These are phyloP conservation scores for Carex scoparia DNA, from an alignment of 176 grass and related monocot genomes.

Conservation along the genomic window DNA sequence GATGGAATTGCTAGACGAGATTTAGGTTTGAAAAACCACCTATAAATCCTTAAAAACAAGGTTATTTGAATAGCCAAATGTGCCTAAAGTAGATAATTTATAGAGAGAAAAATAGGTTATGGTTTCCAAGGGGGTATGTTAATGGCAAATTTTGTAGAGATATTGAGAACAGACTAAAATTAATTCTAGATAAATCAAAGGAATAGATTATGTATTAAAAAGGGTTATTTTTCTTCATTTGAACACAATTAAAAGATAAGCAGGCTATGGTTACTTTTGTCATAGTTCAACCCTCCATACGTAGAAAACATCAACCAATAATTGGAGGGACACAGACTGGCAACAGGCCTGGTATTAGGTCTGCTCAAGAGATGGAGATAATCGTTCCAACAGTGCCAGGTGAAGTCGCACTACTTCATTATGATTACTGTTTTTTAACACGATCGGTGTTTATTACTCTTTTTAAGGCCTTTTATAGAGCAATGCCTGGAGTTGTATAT, in stretches of 20 bases:
- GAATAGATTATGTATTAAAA: not conserved
- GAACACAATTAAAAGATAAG: not conserved
- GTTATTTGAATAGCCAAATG: not conserved
- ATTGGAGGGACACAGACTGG: not conserved
- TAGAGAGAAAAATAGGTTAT: not conserved
- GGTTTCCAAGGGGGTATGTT: not conserved
- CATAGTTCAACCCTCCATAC: not conserved
- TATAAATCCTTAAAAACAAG: not conserved
- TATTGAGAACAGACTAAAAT: not conserved
- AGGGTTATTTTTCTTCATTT: not conserved
- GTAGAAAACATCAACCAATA: not conserved
- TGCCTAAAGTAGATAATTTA: not conserved
- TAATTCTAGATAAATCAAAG: not conserved
- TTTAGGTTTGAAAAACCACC: not conserved
- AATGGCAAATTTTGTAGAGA: not conserved
- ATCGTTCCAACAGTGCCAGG: not conserved
- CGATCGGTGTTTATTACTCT: not conserved
- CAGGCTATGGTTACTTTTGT: not conserved
- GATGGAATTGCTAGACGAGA: not conserved
- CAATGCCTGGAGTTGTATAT: not conserved
- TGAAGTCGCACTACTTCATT: not conserved
- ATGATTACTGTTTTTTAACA: not conserved
- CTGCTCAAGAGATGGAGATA: not conserved
- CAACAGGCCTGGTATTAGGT: not conserved
- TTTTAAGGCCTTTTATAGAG: not conserved